These are phyloP conservation scores for Tetraselmis chui DNA, from an alignment of 139 green algal genomes.

Conservation along the genomic window DNA sequence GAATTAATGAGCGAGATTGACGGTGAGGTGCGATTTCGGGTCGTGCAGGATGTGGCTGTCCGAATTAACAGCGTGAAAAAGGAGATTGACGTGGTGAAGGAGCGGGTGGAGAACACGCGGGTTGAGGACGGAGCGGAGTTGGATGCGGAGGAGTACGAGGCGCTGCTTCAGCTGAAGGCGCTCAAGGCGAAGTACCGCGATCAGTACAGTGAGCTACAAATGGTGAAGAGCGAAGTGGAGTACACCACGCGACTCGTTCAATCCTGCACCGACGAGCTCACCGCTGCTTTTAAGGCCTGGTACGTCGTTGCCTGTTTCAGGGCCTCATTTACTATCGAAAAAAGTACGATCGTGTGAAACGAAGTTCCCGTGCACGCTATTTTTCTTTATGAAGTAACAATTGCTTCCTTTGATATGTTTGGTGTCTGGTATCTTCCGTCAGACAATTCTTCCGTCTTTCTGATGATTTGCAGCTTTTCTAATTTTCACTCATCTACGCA, in stretches of 20 bases:
- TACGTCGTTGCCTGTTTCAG: neutral
- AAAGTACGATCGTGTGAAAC: too few relatives aligned
- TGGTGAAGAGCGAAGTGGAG: conserved; percentile 20
- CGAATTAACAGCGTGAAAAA: conserved; percentile 5
- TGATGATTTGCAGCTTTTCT: too few relatives aligned
- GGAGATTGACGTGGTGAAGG: neutral
- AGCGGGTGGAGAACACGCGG: conserved; percentile 1
- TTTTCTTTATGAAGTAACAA: too few relatives aligned
- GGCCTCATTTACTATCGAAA: too few relatives aligned
- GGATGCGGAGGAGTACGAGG: conserved; percentile 5
- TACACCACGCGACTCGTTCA: conserved; percentile 17
- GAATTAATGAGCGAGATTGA: too few relatives aligned
- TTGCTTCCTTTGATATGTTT: too few relatives aligned
- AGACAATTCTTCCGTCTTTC: too few relatives aligned
- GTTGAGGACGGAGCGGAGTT: neutral
- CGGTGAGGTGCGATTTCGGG: too few relatives aligned
- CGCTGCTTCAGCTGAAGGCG: neutral
- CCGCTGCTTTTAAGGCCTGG: conserved; percentile 12
- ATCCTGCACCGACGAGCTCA: conserved; percentile 16
- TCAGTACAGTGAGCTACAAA: conserved; percentile 16
- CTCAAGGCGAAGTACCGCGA: conserved; percentile 24
- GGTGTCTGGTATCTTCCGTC: too few relatives aligned
- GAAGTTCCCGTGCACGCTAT: too few relatives aligned
- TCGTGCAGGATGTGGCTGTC: neutral
- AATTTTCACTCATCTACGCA: too few relatives aligned